Evolutionary conservation across 2,329 filamentous ascomycete species (phyloP), one percentile per base, ranked within the genome.

Genomic region (Dryadomyces sulphureus): DNA sequence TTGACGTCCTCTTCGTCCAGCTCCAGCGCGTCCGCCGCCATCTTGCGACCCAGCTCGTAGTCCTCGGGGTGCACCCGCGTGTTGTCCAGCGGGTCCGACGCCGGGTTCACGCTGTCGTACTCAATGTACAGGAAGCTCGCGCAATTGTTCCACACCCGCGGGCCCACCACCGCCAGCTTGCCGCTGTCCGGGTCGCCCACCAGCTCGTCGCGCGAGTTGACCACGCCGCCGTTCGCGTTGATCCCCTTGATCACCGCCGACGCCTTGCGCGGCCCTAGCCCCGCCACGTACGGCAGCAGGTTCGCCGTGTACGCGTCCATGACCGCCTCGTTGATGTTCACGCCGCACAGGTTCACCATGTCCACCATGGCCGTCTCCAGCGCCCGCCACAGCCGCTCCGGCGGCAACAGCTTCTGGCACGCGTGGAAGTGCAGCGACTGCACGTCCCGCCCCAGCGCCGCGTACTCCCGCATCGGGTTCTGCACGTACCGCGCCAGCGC

Each of bases 1-100:
- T 94, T 93, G 59, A 98, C 87, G 57, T 98, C 92, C 66, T 98
- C 92, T 64, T 98, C 92, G 55, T 98, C 92, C 54, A 98, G 73
- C 60, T 95, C 90, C 41, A 98, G 70, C 16, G 92, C 92, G 68
- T 98, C 92, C 4, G 92, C 92, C 19, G 92, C 92, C 82, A 98
- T 96, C 66, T 98, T 98, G 55, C 90, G 85, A 42, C 88, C 92
- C 50, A 98, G 81, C 55, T 98, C 92, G 62, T 98, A 98, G 60
- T 98, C 92, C 67, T 98, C 92, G 1, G 92, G 92, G 58, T 98
- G 92, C 17, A 98, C 88, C 67, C 92, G 84, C 41, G 92, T 98
- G 59, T 92, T 94, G 64, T 98, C 92, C 22, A 98, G 72, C 48
- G 93, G 94, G 59, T 98, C 92, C 1, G 89, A 86, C 14, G 84